Evolutionary conservation across 257 asterid species (phyloP), one percentile per base, ranked within the genome.

Genomic region (Vinca minor): DNA sequence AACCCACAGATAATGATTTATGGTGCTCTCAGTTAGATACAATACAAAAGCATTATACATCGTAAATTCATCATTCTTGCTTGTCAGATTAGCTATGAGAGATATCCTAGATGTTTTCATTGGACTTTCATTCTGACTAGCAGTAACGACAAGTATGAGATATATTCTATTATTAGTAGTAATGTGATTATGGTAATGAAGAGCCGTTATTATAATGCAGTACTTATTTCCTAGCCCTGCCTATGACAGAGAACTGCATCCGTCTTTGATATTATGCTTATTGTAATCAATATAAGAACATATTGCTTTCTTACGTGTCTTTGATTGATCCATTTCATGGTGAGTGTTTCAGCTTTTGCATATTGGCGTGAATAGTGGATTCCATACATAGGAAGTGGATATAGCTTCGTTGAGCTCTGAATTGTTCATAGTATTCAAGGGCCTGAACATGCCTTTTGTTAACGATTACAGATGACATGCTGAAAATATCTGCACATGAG

Each of bases 401-500:
- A 12, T 5, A 14, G 31, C 28, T 42, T 31, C 49, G 56, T 60
- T 57, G 47, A 76, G 25, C 60, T 71, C n/a, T n/a, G 64, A 63
- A 48, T 58, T 36, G 47, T 49, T 35, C 10, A 57, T 25, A 64
- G 74, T 46, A 23, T 66, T 57, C 39, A 28, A 31, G 59, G 64
- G 32, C 21, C 32, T 54, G 32, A 56, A 35, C 54, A 62, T 62
- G 56, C 62, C 63, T 39, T 63, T 49, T 61, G 45, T 34, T 58
- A 20, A 67, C 45, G 64, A 76, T 69, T 61, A 64, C 50, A 67
- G 57, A 61, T 65, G 66, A 65, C 60, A 61, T 56, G 63, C 75
- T 49, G 54, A 72, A 68, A 69, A 48, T 28, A 45, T 77, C 67
- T 72, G 75, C 78, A 72, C 80, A 76, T 64, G 64, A 69, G 72